These are phyloP conservation scores for Nyssa sinensis DNA, from an alignment of 148 eudicot genomes.

Conservation along the genomic window DNA sequence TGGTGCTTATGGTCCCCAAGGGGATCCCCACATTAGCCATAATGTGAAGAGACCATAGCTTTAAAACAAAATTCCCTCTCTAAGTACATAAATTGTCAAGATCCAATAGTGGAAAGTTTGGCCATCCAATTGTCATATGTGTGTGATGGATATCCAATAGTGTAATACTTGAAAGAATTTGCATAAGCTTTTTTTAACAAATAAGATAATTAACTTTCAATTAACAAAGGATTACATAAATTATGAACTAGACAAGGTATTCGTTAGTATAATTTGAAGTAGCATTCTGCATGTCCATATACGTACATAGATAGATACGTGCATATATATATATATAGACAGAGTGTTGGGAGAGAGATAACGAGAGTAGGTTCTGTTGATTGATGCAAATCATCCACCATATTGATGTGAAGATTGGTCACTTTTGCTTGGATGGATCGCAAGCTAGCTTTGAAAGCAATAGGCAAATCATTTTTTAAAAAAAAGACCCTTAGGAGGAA, in stretches of 20 bases:
- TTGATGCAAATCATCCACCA: conserved; percentile 28
- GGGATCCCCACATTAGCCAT: background rate
- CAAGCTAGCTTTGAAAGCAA: conserved; percentile 34
- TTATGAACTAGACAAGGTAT: background rate
- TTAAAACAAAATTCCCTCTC: background rate
- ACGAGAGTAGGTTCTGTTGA: conserved; percentile 15
- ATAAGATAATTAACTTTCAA: background rate
- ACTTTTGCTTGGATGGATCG: conserved; percentile 55
- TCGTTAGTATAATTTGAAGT: background rate
- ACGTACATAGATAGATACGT: conserved; percentile 3
- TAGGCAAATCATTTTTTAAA: conserved; percentile 11
- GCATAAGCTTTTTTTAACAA: background rate
- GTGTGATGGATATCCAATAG: no score
- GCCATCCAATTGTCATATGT: no score
- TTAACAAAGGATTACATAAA: background rate
- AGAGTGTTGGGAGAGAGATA: conserved; percentile 11
- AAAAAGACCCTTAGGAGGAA: conserved; percentile 19
- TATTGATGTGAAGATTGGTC: conserved; percentile 40
- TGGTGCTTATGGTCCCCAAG: background rate
- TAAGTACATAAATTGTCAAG: background rate
- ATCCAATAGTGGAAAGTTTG: no score
- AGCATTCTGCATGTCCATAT: background rate
- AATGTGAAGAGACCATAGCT: background rate
- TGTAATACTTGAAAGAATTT: no score
- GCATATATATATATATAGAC: background rate